Base-by-base conservation (phyloP, 1,284 basidiomycete genomes). In the Cutaneotrichosporon cavernicola region DNA sequence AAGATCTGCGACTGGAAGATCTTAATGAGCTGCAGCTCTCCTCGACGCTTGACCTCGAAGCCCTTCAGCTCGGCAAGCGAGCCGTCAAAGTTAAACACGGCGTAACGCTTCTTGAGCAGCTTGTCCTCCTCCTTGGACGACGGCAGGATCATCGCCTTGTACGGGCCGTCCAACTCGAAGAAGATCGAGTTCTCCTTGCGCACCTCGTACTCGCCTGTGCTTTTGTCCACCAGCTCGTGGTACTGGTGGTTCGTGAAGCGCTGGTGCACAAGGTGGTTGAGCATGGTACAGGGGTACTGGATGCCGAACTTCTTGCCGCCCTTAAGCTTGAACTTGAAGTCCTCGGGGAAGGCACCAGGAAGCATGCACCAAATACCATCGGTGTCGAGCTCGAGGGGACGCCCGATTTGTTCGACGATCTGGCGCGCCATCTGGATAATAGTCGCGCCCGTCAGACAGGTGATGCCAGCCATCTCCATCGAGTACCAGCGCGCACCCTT, bases 331-430 rank as follows among this genome's bases (percentile, higher is more conserved):
- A 99, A 98, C 76, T 88, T 90, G 86, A 98, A 99, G 82, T 98
- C 92, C 81, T 99, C 97, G 1, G 97, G 97, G 80, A 99, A 99
- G 13, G 92, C 87, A 10, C 93, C 93, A 7, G 97, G 97, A 30
- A 99, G 87, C 97, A 99, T 99, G 81, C 97, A 99, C 97, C 97
- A 99, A 72, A 99, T 99, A 73, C 97, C 97, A 80, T 99, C 97
- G 14, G 97, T 99, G 80, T 99, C 97, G 69, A 99, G 83, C 77
- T 99, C 97, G 60, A 99, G 87, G 0, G 97, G 97, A 21, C 97
- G 88, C 1, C 97, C 97, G 62, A 99, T 94, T 77, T 97, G 92
- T 73, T 99, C 97, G 31, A 99, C 97, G 16, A 97, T 85, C 68
- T 96, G 91, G 46, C 97, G 88, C n/a, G 97, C 97, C 93, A 99